These are phyloP conservation scores for Ascochyta viciae-villosae DNA, from an alignment of 2,329 filamentous ascomycete species.

Conservation along the genomic window DNA sequence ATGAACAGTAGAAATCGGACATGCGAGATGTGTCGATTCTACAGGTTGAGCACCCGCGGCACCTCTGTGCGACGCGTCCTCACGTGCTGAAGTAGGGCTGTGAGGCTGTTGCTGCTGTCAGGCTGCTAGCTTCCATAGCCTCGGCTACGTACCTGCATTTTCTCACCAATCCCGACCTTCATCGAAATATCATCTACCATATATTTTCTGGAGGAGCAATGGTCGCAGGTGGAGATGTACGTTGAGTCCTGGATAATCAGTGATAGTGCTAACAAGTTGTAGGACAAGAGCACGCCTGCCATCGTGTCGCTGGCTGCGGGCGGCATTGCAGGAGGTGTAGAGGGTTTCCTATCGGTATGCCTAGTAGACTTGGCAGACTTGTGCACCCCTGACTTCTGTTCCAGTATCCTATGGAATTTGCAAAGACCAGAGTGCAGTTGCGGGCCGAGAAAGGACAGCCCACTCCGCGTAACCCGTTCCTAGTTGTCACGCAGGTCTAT, in stretches of 20 bases:
- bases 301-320: constrained; percentile 49
- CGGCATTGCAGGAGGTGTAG: constrained; percentile 50
- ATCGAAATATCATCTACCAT: constrained; percentile 6
- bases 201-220: constrained; percentile 23
- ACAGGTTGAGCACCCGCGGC: too few relatives aligned
- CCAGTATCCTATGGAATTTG: constrained; percentile 70
- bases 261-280: constrained; percentile 7
- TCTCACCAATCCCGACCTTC: constrained; percentile 2
- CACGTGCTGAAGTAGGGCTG: neutral
- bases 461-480: constrained; percentile 64
- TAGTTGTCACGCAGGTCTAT: constrained; percentile 63
- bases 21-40: too few relatives aligned
- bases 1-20: too few relatives aligned
- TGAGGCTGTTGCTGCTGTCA: neutral
- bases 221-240: constrained; percentile 42
- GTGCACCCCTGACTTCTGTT: constrained; percentile 5
- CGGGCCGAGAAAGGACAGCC: constrained; percentile 53
- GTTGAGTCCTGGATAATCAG: neutral
- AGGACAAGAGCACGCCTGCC: constrained; percentile 48
- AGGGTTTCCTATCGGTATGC: constrained; percentile 47
- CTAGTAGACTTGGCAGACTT: neutral
- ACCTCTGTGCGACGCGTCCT: neutral
- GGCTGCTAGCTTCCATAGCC: neutral
- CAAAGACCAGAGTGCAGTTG: constrained; percentile 70
- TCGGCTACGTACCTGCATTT: constrained; percentile 18